phyloP scores from a whole-genome alignment of 176 grass and related monocot genomes.

The Paspalum notatum region DNA sequence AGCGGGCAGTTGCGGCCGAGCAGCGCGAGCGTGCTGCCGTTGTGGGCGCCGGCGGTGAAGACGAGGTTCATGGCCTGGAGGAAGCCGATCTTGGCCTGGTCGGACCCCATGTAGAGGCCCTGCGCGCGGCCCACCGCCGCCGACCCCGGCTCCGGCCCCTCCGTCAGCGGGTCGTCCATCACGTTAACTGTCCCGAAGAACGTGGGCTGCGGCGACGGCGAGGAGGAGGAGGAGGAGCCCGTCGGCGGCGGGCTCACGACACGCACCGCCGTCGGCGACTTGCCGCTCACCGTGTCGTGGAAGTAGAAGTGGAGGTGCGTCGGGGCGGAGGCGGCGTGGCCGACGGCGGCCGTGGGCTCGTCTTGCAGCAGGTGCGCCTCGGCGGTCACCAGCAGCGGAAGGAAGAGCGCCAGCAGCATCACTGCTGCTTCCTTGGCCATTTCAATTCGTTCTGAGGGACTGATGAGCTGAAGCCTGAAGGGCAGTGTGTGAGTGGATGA shows the following conservation, averaged over 20 bases:
- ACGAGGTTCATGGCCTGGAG: constrained; percentile 81
- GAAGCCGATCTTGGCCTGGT: constrained; percentile 54
- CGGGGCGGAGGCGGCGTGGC: not conserved
- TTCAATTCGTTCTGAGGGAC: not conserved
- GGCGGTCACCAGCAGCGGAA: not conserved
- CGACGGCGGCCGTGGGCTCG: not conserved
- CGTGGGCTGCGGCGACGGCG: not conserved
- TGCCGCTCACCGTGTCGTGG: constrained; percentile 75
- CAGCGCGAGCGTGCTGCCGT: constrained; percentile 67
- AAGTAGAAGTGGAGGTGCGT: constrained; percentile 88
- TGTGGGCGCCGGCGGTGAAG: constrained; percentile 52
- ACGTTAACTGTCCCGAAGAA: constrained; percentile 68
- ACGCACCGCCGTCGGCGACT: constrained; percentile 46
- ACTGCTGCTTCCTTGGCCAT: constrained; percentile 1
- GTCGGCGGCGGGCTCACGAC: constrained; percentile 37
- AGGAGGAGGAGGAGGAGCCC: too few relatives aligned
- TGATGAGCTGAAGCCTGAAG: accelerated
- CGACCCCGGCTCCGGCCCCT: constrained; percentile 52
- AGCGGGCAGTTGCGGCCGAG: constrained; percentile 69
- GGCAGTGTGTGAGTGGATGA: not conserved
- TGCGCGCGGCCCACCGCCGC: constrained; percentile 55
- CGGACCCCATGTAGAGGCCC: constrained; percentile 62
- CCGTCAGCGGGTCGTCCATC: constrained; percentile 73
- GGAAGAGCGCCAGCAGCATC: not conserved
- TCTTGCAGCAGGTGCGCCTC: not conserved